Evolutionary conservation across 306 rosid genomes (phyloP).

Genomic region (Cucurbita moschata): DNA sequence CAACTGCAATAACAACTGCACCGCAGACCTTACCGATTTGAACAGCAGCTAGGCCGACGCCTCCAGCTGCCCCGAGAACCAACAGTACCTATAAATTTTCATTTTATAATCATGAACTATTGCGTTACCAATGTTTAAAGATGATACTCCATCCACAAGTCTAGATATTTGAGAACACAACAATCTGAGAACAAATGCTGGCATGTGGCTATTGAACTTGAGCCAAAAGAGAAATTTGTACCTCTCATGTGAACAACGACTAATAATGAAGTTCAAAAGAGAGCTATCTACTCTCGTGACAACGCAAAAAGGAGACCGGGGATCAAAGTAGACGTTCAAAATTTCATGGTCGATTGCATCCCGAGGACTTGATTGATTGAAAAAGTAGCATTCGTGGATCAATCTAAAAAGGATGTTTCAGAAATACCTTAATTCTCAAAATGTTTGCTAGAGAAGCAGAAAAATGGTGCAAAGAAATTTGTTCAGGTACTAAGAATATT

Average conservation of each 20-base stretch:
- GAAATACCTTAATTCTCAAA: background rate
- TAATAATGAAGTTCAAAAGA: background rate
- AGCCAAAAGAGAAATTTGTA: background rate
- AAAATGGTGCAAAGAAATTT: background rate
- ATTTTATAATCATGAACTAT: background rate
- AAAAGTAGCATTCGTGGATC: too few species aligned
- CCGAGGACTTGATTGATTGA: too few species aligned
- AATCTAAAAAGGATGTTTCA: background rate
- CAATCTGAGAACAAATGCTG: background rate
- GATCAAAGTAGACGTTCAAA: too few species aligned
- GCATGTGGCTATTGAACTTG: background rate
- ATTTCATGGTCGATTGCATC: too few species aligned
- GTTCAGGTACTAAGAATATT: background rate
- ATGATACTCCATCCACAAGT: background rate
- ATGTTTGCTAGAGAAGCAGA: background rate
- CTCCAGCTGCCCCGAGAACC: slow-evolving; percentile 96
- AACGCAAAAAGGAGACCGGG: background rate
- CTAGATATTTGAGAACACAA: background rate
- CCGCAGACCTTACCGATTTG: slow-evolving; percentile 84
- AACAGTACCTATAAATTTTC: slow-evolving; percentile 43
- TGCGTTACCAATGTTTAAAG: background rate
- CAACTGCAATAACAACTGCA: slow-evolving; percentile 80
- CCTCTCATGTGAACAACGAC: background rate
- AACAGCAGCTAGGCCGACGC: slow-evolving; percentile 86
- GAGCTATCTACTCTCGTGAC: background rate